Base-by-base conservation (phyloP, 2,329 filamentous ascomycete species). In the Magnaporthiopsis incrustans region DNA sequence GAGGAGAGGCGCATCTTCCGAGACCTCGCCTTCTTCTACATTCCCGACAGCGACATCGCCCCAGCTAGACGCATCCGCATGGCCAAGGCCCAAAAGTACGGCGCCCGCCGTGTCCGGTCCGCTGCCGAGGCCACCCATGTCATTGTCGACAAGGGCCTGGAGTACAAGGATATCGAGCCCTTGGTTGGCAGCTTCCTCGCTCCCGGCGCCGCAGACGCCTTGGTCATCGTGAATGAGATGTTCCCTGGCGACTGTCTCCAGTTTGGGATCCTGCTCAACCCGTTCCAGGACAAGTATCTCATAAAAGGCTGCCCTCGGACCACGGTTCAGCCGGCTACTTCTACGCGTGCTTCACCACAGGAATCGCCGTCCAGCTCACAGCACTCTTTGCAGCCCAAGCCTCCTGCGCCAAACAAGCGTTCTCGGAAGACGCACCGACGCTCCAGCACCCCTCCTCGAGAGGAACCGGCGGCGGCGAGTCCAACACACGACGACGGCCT, bases 41-140 rank as follows among this genome's bases (percentile, higher is more conserved):
- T 96, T 7, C 94, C 92, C 0, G 90, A 95, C 68, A 85, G 92
- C 67, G 89, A 94, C 67, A 82, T 89, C 60, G 85, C 88, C 38
- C 82, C 84, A 14, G 79, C 84, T 10, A 84, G 93, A 56, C 85
- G 84, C 64, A 75, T 87, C 65, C 87, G 90, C 4, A 96, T 97
- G 63, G 82, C 82, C 35, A 92, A 89, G 73, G 88, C 90, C 0
- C 82, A 85, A 62, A 87, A 92, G 70, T 87, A 87, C 72, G 94
- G 94, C 58, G 94, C 89, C 1, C 77, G 73, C 1, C 95, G 92
- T 87, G 83, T 85, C 33, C 82, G 81, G 62, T 76, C 80, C 0
- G 84, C 88, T 71, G 74, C 68, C 0, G 75, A 75, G 27, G 84
- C 95, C 22, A 96, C 89, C 0, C 91, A 97, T 75, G 78, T 96